A percentile compares a stretch with the other conserved stretches of the same genome.
phyloP scores from a whole-genome alignment of 768 basidiomycete species.

The Trametes villosa region DNA sequence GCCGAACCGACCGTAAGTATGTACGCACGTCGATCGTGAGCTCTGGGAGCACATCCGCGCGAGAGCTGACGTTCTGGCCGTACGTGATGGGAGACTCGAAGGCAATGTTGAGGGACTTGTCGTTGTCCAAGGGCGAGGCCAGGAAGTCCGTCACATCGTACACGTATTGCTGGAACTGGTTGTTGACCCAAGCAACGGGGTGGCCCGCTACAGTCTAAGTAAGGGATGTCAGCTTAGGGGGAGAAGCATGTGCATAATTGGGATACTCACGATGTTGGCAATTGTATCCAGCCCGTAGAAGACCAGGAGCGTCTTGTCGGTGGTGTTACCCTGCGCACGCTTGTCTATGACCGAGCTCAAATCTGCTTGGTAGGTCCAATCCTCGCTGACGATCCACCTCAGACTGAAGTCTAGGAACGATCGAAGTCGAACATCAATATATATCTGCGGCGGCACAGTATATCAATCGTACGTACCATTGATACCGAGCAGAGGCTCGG shows the following conservation, averaged over 20 bases:
- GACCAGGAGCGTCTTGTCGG: conserved; percentile 40
- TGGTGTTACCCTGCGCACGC: conserved; percentile 25
- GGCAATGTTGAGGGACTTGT: conserved; percentile 50
- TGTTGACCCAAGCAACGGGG: conserved; percentile 60
- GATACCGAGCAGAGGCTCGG: conserved; percentile 54
- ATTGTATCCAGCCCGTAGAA: conserved; percentile 63
- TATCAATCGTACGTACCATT: conserved; percentile 48
- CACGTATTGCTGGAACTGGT: conserved; percentile 57
- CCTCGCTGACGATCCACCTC: conserved; percentile 58
- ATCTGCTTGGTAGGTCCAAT: conserved; percentile 62
- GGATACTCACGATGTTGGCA: conserved; percentile 51
- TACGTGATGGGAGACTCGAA: conserved; percentile 59
- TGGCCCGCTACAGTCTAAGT: conserved; percentile 51
- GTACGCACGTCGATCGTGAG: conserved; percentile 40
- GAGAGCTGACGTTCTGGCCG: conserved; percentile 54
- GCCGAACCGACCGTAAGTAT: too few species aligned
- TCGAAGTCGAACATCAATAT: neutral
- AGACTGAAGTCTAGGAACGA: conserved; percentile 49
- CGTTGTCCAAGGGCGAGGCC: conserved; percentile 33
- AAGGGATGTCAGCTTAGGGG: neutral
- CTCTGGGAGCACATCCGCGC: conserved; percentile 51
- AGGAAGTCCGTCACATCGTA: conserved; percentile 55
- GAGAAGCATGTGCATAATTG: neutral
- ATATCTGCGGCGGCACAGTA: neutral
- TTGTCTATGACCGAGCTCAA: conserved; percentile 50